phyloP scores from a whole-genome alignment of 2,329 filamentous ascomycete genomes.

The Emmonsia crescens region DNA sequence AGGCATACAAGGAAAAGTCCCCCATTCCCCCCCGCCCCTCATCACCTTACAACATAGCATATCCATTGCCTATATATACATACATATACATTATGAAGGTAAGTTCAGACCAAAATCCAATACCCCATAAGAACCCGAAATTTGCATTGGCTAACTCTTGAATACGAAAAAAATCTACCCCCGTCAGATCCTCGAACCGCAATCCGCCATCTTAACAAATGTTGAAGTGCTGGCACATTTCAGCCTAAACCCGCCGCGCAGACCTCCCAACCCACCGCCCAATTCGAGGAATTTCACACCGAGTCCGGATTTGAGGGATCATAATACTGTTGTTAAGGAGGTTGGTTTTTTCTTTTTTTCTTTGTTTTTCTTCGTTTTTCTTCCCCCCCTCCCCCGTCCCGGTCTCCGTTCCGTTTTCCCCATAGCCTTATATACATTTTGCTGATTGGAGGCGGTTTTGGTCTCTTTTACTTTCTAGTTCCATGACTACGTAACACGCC shows the following conservation, averaged over 20 bases:
- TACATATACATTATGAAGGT: conserved; percentile 2
- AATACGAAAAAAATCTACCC: background rate
- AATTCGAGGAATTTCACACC: conserved; percentile 29
- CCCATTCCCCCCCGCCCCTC: background rate
- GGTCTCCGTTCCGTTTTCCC: background rate
- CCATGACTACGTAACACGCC: conserved; percentile 31
- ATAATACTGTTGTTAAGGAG: conserved; percentile 38
- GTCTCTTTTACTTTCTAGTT: conserved; percentile 21
- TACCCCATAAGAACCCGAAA: background rate
- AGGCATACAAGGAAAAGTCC: background rate
- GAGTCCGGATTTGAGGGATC: conserved; percentile 34
- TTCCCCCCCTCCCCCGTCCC: background rate
- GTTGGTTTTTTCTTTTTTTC: conserved; percentile 18
- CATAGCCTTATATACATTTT: background rate
- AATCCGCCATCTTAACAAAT: conserved; percentile 35
- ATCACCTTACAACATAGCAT: background rate
- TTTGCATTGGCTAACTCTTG: background rate
- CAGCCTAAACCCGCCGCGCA: conserved; percentile 31
- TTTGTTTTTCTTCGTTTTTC: background rate
- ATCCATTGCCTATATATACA: background rate
- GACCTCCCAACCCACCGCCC: conserved; percentile 29
- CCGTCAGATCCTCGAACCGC: conserved; percentile 33
- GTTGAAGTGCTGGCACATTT: conserved; percentile 35
- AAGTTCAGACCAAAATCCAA: no score
- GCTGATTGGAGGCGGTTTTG: background rate